Conservation (phyloP, 1,284 basidiomycete species). For the Schizopora paradoxa region DNA sequence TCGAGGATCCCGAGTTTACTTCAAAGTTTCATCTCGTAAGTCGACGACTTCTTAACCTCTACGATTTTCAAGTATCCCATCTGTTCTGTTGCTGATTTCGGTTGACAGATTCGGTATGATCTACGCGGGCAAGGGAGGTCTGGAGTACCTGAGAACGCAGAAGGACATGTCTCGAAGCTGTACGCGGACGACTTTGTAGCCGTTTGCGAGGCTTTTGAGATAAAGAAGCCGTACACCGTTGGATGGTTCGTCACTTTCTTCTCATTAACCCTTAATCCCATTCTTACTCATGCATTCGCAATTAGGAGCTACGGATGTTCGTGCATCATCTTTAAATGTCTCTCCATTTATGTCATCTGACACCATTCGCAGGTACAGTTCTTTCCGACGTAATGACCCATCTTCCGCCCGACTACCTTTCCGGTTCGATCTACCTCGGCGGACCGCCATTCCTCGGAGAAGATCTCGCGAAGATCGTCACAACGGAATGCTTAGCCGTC, state of each 20-base stretch:
- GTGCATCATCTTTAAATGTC: too few relatives aligned
- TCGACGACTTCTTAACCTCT: too few relatives aligned
- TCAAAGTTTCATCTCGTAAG: constrained; percentile 8
- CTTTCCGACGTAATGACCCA: constrained; percentile 6
- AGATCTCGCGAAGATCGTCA: constrained; percentile 1
- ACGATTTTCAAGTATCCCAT: too few relatives aligned
- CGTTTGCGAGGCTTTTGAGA: constrained; percentile 5
- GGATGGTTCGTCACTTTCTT: constrained; percentile 13
- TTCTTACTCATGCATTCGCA: too few relatives aligned
- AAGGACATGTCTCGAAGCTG: constrained; percentile 2
- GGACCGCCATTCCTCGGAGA: constrained; percentile 3
- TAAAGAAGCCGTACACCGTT: constrained; percentile 11
- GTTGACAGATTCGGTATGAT: constrained; percentile 11
- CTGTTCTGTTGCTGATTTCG: too few relatives aligned
- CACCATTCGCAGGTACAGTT: constrained; percentile 2
- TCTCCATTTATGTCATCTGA: too few relatives aligned
- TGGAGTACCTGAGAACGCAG: constrained; percentile 1
- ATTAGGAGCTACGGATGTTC: too few relatives aligned
- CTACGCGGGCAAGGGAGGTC: constrained; percentile 13
- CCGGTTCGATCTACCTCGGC: constrained; percentile 7
- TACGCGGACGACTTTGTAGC: constrained; percentile 14
- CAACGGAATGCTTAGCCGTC: constrained; percentile 1
- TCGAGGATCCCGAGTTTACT: neutral
- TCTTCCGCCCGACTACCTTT: neutral
- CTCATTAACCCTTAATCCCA: too few relatives aligned